Evolutionary conservation across 1,139 yeast species (phyloP).

Genomic region (Ashbya aceris): DNA sequence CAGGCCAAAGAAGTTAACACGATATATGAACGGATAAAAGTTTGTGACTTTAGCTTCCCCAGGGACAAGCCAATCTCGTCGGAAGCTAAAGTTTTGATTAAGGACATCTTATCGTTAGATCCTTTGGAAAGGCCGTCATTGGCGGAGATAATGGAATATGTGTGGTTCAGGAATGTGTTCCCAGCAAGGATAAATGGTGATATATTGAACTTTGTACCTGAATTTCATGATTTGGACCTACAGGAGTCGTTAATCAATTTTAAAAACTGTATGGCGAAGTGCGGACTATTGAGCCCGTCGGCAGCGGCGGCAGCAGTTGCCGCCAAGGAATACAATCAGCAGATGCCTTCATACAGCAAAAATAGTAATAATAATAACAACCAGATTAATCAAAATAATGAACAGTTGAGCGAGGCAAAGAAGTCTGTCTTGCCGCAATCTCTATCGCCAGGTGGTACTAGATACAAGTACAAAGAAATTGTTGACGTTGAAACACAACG

Average conservation of each 20-base stretch:
- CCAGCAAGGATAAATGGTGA: conserved; percentile 62
- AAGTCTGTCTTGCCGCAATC: conserved; percentile 73
- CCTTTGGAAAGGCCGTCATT: conserved; percentile 78
- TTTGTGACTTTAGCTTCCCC: conserved; percentile 76
- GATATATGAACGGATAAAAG: conserved; percentile 85
- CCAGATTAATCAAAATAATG: background rate
- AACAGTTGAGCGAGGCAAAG: conserved; percentile 47
- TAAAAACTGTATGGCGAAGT: conserved; percentile 51
- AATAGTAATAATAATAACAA: background rate
- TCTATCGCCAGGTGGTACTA: conserved; percentile 86
- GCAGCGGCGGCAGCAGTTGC: conserved; percentile 6
- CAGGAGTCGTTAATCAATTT: conserved; percentile 65
- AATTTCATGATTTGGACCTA: conserved; percentile 40
- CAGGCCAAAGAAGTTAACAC: conserved; percentile 92
- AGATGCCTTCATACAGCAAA: background rate
- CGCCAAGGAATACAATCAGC: conserved; percentile 3
- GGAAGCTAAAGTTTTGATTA: conserved; percentile 65
- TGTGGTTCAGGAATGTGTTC: conserved; percentile 80
- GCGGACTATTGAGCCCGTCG: conserved; percentile 45
- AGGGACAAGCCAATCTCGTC: conserved; percentile 56
- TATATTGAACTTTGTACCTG: conserved; percentile 55
- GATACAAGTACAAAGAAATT: conserved; percentile 75
- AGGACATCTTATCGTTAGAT: conserved; percentile 62
- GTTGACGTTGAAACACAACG: conserved; percentile 29
- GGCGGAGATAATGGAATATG: conserved; percentile 69